These are phyloP conservation scores for Beauveria rudraprayagi DNA, from an alignment of 2,329 filamentous ascomycete species.

Conservation along the genomic window DNA sequence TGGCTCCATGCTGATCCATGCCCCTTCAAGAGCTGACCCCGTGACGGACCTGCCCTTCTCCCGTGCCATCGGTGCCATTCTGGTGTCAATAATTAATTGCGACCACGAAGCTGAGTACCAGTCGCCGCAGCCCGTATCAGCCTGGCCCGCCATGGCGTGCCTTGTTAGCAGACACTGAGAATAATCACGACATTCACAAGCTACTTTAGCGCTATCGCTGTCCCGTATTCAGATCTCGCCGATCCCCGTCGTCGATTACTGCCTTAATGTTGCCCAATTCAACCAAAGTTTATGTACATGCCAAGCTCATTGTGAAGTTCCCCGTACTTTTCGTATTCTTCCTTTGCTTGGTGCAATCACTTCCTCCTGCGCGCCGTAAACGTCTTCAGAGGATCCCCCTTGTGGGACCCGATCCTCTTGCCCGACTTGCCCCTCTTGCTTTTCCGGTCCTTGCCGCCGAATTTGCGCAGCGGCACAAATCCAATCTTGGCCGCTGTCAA, in stretches of 20 bases:
- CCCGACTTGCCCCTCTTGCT: constrained; percentile 35
- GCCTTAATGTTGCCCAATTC: neutral
- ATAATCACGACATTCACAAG: neutral
- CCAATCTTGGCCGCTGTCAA: constrained; percentile 61
- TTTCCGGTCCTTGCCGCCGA: constrained; percentile 41
- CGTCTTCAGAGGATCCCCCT: constrained; percentile 77
- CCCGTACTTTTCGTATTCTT: neutral
- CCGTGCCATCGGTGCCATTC: neutral
- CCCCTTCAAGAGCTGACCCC: neutral
- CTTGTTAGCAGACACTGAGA: neutral
- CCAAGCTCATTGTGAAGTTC: neutral
- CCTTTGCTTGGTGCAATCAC: constrained; percentile 11
- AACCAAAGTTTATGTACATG: neutral
- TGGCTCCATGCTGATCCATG: neutral
- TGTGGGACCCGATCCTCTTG: constrained; percentile 50
- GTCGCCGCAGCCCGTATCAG: neutral
- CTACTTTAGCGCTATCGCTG: neutral
- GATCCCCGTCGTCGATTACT: neutral
- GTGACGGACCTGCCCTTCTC: neutral
- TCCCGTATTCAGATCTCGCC: neutral
- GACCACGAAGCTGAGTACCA: neutral
- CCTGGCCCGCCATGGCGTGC: neutral
- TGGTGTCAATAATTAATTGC: too few relatives aligned
- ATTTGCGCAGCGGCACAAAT: constrained; percentile 62
- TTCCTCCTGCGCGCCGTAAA: constrained; percentile 61